phyloP scores from a whole-genome alignment of 1,284 basidiomycete species.

The Cutaneotrichosporon sp. region DNA sequence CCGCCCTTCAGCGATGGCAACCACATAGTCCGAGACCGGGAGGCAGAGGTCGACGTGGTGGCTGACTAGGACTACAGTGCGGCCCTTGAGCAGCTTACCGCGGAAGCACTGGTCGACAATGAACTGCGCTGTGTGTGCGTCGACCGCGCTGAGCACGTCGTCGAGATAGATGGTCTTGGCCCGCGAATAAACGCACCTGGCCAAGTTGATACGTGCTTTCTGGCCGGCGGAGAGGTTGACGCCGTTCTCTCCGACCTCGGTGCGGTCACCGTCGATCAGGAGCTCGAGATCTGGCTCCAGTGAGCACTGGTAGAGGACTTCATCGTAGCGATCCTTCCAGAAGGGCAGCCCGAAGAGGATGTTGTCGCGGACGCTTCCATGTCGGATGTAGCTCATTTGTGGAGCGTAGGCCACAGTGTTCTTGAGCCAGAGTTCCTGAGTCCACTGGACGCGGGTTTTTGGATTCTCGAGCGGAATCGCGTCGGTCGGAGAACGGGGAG shows the following conservation, averaged over 20 bases:
- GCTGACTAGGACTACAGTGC: conserved; percentile 70
- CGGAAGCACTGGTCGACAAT: conserved; percentile 42
- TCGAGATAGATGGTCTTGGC: conserved; percentile 60
- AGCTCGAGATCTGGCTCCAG: conserved; percentile 41
- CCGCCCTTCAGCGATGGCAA: conserved; percentile 57
- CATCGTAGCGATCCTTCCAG: conserved; percentile 40
- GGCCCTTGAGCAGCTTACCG: conserved; percentile 55
- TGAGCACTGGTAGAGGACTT: conserved; percentile 37
- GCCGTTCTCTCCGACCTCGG: conserved; percentile 81
- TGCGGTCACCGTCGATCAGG: conserved; percentile 50
- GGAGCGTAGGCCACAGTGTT: conserved; percentile 43
- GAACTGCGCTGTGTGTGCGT: conserved; percentile 46
- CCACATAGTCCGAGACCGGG: conserved; percentile 35
- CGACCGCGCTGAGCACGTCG: conserved; percentile 46
- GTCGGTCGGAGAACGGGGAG: conserved; percentile 29
- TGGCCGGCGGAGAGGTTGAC: conserved; percentile 55
- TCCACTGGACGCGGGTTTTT: conserved; percentile 20
- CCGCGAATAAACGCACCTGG: conserved; percentile 70
- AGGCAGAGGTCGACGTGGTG: conserved; percentile 59
- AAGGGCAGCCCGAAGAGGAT: conserved; percentile 49
- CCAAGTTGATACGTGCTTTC: conserved; percentile 72
- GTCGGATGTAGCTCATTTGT: conserved; percentile 46
- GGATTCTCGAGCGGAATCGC: conserved; percentile 25
- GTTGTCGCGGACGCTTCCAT: conserved; percentile 46
- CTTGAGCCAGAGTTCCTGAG: conserved; percentile 33